Base-by-base conservation (phyloP, 306 rosid species). In the Sophora flavescens region DNA sequence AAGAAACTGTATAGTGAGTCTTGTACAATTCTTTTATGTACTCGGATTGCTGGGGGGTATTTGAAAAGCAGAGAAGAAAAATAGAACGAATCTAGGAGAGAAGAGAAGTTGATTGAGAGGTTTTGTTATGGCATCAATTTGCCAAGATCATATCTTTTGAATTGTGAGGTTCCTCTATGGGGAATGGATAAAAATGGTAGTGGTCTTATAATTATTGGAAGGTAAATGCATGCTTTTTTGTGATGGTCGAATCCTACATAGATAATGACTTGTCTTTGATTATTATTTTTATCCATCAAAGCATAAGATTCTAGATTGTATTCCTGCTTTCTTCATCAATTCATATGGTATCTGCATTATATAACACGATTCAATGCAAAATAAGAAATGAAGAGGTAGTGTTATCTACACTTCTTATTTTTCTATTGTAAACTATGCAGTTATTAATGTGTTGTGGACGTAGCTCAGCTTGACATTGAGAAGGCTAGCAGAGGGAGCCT, bases 11-110 rank as follows among this genome's bases (percentile, higher is more conserved):
- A 80, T 32, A 38, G 50, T 39, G 39, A 42, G 38, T 26, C 48
- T 50, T 59, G 76, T 72, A 54, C 51, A 75, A 81, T 66, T 18
- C 63, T 58, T 53, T 58, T 32, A 38, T 65, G 59, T 52, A 14
- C 64, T 52, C 65, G 16, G 63, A 62, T 72, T 72, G 65, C 53
- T 44, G 74, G 71, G 71, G 68, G 44, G 41, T 5, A 32, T 76
- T 76, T 79, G 75, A 50, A 54, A 54, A 54, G 59, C 12, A 41
- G 63, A 53, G 50, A n/a, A 53, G 41, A 70, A 41, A 52, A 69
- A 33, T 54, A 68, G 58, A 68, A 56, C 41, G 36, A 13, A 75
- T 58, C 7, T 41, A 35, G 77, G 45, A 28, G 44, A 62, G 58
- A 10, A 33, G 35, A 52, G 28, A 48, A 8, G 26, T 32, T 15